Conservation (phyloP, 2,329 filamentous ascomycete species). For the Fusarium subglutinans region DNA sequence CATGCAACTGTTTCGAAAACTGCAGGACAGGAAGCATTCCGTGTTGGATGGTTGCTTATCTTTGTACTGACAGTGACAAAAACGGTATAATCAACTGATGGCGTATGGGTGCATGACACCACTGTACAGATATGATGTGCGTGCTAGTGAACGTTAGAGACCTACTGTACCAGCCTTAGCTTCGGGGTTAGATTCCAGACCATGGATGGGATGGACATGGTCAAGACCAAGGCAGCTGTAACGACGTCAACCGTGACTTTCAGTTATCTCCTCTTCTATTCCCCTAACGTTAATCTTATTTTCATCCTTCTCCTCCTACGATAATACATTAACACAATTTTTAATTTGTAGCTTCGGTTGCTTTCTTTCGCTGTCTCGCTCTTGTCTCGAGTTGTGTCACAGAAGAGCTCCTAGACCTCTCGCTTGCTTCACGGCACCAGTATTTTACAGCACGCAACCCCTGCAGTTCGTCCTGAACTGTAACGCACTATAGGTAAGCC, state of each 20-base stretch:
- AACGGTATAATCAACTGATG: slow-evolving; percentile 5
- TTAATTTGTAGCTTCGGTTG: not conserved
- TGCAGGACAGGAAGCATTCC: slow-evolving; percentile 26
- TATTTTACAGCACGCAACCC: slow-evolving; percentile 19
- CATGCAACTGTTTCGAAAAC: slow-evolving; percentile 32
- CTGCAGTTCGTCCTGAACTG: slow-evolving; percentile 10
- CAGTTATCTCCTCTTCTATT: slow-evolving; percentile 10
- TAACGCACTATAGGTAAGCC: slow-evolving; percentile 18
- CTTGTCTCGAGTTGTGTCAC: slow-evolving; percentile 40
- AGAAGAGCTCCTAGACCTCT: slow-evolving; percentile 28
- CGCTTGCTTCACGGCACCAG: slow-evolving; percentile 16
- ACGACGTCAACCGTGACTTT: slow-evolving; percentile 26
- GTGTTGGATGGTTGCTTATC: slow-evolving; percentile 8
- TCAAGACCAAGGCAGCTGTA: slow-evolving; percentile 18
- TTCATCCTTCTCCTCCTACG: not conserved
- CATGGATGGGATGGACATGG: slow-evolving; percentile 10
- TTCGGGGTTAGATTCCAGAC: slow-evolving; percentile 22
- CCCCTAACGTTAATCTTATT: not conserved
- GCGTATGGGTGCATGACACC: slow-evolving; percentile 34
- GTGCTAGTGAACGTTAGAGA: slow-evolving; percentile 15
- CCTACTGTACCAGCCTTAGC: not conserved
- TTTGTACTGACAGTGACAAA: slow-evolving; percentile 2
- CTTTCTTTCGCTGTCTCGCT: slow-evolving; percentile 29
- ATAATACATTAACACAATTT: not conserved
- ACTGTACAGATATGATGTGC: slow-evolving; percentile 25